phyloP scores from a whole-genome alignment of 805 yeast genomes.

The Maudiozyma bulderi region DNA sequence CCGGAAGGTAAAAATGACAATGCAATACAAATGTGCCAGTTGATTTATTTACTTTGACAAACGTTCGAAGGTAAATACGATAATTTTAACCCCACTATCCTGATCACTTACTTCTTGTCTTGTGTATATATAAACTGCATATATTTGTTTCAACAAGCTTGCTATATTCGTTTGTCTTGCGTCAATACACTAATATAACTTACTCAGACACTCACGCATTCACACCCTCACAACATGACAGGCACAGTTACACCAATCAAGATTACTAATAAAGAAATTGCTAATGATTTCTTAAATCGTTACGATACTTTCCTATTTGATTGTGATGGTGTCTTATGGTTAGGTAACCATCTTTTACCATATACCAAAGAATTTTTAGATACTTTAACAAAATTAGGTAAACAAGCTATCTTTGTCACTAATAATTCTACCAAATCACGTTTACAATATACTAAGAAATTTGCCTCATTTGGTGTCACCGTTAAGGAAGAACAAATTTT shows the following conservation, averaged over 20 bases:
- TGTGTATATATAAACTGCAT: too few relatives aligned
- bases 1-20: too few relatives aligned
- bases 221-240: constrained; percentile 5
- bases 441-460: constrained; percentile 63
- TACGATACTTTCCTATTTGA: constrained; percentile 88
- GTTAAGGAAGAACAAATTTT: constrained; percentile 62
- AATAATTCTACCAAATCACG: constrained; percentile 93
- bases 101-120: too few relatives aligned
- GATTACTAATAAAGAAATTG: constrained; percentile 39
- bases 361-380: constrained; percentile 65
- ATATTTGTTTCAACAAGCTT: too few relatives aligned
- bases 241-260: constrained; percentile 33
- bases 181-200: not conserved
- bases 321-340: constrained; percentile 97
- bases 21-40: too few relatives aligned
- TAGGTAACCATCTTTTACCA: constrained; percentile 76
- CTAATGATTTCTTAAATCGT: constrained; percentile 43
- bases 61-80: too few relatives aligned
- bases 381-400: constrained; percentile 42
- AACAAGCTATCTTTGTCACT: constrained; percentile 80
- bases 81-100: too few relatives aligned
- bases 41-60: too few relatives aligned
- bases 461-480: constrained; percentile 42
- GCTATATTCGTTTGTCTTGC: not conserved
- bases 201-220: too few relatives aligned